Base-by-base conservation (phyloP, 495 filamentous ascomycete genomes). In the Penicillium goetzii region DNA sequence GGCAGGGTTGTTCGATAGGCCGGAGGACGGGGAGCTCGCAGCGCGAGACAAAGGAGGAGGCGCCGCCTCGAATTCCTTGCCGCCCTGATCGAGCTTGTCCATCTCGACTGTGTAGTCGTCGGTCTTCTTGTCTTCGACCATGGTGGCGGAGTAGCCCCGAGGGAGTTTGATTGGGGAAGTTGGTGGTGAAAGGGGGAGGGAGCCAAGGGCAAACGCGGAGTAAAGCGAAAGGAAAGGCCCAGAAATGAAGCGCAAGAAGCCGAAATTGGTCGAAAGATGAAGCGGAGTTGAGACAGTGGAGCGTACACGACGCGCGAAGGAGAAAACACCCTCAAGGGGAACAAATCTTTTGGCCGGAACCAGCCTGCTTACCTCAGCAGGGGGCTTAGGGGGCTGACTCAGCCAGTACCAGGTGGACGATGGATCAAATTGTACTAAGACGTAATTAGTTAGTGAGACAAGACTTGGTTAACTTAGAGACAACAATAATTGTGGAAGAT, bases 71-170 rank as follows among this genome's bases (percentile, higher is more conserved):
- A 85, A 85, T 72, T 72, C 74, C 69, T 81, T 77, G 70, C 82
- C 80, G 71, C 84, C 86, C 77, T 86, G 81, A 72, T 91, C 88
- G 65, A 83, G 77, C 59, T 84, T 83, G 66, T 85, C 81, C 84
- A 91, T 89, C 74, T 92, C 85, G 73, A 93, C 83, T 50, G 85
- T 78, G 70, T 88, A 89, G 68, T 92, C 90, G 69, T 96, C 92
- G 67, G 89, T 87, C 78, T 91, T 95, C 84, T 96, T 96, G 75
- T 90, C 90, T 75, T 91, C 89, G 58, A 82, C 80, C 89, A 90
- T 91, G 59, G 61, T 78, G 71, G 65, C 33, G 62, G 58, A 30
- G 52, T 45, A 21, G 19, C 23, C 36, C 49, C 36, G 30, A 40
- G 21, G 43, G 25, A 51, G 50, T 45, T 21, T 33, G 21, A 8